Conservation (phyloP, 768 basidiomycete species). For the Panaeolus papilionaceus region DNA sequence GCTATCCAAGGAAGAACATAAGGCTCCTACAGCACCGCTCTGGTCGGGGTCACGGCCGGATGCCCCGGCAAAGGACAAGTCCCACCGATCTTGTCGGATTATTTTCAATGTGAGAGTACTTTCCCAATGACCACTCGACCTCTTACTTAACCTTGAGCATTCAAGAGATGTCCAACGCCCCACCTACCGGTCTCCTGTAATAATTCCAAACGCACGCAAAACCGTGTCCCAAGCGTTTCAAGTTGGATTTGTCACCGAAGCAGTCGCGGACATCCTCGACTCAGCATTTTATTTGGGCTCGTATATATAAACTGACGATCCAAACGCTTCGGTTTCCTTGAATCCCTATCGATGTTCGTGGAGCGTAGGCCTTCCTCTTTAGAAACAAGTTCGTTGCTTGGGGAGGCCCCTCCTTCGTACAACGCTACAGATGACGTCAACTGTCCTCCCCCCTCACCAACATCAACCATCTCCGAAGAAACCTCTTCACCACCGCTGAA, state of each 20-base stretch:
- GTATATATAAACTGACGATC: conserved; percentile 27
- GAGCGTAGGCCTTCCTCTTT: conserved; percentile 50
- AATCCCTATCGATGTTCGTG: conserved; percentile 50
- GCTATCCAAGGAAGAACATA: conserved; percentile 27
- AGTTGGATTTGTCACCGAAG: conserved; percentile 44
- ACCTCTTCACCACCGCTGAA: conserved; percentile 42
- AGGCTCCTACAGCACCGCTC: conserved; percentile 7
- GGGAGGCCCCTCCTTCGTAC: conserved; percentile 54
- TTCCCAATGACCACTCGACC: conserved; percentile 5
- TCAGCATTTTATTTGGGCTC: conserved; percentile 17
- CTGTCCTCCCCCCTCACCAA: conserved; percentile 31
- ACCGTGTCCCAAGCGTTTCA: conserved; percentile 23
- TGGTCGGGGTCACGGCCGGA: conserved; percentile 13
- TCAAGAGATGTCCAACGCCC: conserved; percentile 19
- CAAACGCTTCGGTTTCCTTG: conserved; percentile 27
- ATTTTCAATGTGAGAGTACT: conserved; percentile 11
- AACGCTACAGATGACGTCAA: conserved; percentile 49
- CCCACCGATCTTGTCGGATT: conserved; percentile 7
- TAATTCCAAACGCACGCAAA: conserved; percentile 14
- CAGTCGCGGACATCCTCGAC: conserved; percentile 22
- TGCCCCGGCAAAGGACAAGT: not conserved
- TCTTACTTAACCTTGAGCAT: conserved; percentile 12
- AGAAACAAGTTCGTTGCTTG: conserved; percentile 66
- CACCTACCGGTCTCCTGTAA: conserved; percentile 25
- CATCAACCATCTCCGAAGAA: conserved; percentile 33